Evolutionary conservation across 306 rosid species (phyloP).

Genomic region (Vachellia collinsii): DNA sequence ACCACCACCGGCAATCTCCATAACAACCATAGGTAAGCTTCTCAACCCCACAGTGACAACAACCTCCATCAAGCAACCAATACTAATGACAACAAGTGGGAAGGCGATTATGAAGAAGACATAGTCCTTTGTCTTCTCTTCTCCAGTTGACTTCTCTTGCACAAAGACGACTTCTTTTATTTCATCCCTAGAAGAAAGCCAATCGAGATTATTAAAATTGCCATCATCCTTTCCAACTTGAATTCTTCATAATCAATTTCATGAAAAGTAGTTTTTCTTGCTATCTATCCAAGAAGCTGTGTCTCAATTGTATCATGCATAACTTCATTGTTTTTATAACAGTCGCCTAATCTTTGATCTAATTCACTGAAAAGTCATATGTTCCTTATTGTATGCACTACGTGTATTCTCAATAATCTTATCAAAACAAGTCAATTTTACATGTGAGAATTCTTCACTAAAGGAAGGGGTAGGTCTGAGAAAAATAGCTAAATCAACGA

Average conservation of each 20-base stretch:
- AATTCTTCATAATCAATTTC: slow-evolving; percentile 53
- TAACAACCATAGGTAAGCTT: too few relatives aligned
- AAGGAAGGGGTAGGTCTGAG: slow-evolving; percentile 87
- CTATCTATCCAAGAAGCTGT: too few relatives aligned
- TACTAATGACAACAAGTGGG: too few relatives aligned
- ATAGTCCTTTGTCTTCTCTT: too few relatives aligned
- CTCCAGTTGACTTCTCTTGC: too few relatives aligned
- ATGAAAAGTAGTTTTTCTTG: slow-evolving; percentile 55
- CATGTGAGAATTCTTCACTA: slow-evolving; percentile 76
- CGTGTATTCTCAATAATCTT: slow-evolving; percentile 87
- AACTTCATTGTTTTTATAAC: slow-evolving; percentile 63
- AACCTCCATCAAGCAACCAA: too few relatives aligned
- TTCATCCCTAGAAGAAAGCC: slow-evolving; percentile 64
- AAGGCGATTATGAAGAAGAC: too few relatives aligned
- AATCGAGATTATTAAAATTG: slow-evolving; percentile 61
- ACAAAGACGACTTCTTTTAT: slow-evolving; percentile 53
- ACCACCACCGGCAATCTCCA: too few relatives aligned
- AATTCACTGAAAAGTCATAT: slow-evolving; percentile 86
- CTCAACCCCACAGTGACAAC: too few relatives aligned
- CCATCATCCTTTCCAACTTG: slow-evolving; percentile 39
- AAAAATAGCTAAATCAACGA: slow-evolving; percentile 43
- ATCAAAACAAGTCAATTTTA: slow-evolving; percentile 88
- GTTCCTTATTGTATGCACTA: slow-evolving; percentile 60
- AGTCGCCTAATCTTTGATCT: slow-evolving; percentile 72
- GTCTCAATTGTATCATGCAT: slow-evolving; percentile 95